Evolutionary conservation across 1,139 yeast species (phyloP).

Genomic region (Kodamaea suecica): DNA sequence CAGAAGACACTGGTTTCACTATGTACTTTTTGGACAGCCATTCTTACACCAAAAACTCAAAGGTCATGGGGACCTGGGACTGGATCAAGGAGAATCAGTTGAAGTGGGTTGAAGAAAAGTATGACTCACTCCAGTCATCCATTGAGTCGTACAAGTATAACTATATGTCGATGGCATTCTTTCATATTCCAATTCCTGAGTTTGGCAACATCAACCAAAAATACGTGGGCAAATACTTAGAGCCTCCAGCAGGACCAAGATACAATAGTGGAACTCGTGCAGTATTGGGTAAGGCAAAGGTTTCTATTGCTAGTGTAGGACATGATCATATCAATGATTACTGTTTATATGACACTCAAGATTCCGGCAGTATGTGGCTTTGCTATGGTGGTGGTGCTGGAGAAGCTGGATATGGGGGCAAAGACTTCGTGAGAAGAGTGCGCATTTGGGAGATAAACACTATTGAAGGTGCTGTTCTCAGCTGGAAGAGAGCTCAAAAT

Average conservation of each 20-base stretch:
- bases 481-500: conserved; percentile 71
- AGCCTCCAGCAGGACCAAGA: conserved; percentile 75
- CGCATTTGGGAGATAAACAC: conserved; percentile 69
- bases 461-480: conserved; percentile 46
- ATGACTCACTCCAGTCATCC: conserved; percentile 27
- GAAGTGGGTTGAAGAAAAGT: conserved; percentile 50
- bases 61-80: conserved; percentile 75
- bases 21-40: conserved; percentile 84
- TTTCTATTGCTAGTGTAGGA: conserved; percentile 74
- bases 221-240: conserved; percentile 59
- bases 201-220: conserved; percentile 49
- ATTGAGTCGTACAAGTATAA: conserved; percentile 34
- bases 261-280: conserved; percentile 65
- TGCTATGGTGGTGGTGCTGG: conserved; percentile 95
- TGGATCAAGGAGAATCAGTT: conserved; percentile 78
- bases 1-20: conserved; percentile 49
- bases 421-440: conserved; percentile 74
- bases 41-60: conserved; percentile 61
- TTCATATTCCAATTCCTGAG: conserved; percentile 92
- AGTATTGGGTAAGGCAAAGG: conserved; percentile 59
- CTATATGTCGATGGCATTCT: conserved; percentile 79
- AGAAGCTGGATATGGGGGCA: conserved; percentile 93
- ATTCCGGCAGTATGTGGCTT: conserved; percentile 60
- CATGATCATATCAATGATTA: conserved; percentile 95
- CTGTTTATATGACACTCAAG: conserved; percentile 53